Evolutionary conservation across 2,329 filamentous ascomycete species (phyloP).

Genomic region (Fusarium subtropicale): DNA sequence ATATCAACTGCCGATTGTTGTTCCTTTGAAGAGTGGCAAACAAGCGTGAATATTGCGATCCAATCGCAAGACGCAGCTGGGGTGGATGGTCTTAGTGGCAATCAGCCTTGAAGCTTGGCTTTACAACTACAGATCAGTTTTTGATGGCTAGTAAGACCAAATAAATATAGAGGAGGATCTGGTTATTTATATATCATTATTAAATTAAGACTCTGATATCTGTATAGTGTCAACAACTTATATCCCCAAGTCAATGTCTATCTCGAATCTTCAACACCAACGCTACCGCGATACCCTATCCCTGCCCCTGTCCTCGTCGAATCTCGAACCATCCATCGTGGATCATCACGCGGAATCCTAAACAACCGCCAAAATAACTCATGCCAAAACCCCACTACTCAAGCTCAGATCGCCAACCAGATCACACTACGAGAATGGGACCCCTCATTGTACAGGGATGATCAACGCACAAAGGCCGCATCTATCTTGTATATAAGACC

Average conservation of each 20-base stretch:
- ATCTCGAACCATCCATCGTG: conserved; percentile 32
- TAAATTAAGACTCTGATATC: rapidly evolving
- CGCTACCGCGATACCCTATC: conserved; percentile 10
- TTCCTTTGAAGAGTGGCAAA: conserved; percentile 19
- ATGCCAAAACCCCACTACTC: conserved; percentile 30
- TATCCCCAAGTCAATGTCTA: too few relatives aligned
- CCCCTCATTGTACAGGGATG: conserved; percentile 35
- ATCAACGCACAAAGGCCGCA: conserved; percentile 39
- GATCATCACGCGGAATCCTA: conserved; percentile 27
- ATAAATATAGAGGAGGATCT: too few relatives aligned
- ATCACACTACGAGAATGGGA: conserved; percentile 3
- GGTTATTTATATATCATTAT: rapidly evolving
- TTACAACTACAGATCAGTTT: not conserved
- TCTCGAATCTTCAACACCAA: conserved; percentile 12
- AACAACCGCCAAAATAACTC: conserved; percentile 45
- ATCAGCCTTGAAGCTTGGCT: conserved; percentile 3
- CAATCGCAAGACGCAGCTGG: conserved; percentile 6
- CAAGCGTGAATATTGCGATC: conserved; percentile 19
- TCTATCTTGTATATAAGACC: conserved; percentile 45
- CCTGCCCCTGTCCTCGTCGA: conserved; percentile 19
- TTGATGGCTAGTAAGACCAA: not conserved
- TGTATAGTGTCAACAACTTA: rapidly evolving
- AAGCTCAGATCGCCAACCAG: conserved; percentile 35
- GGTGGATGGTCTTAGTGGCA: conserved; percentile 11
- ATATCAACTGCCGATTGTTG: conserved; percentile 11